phyloP scores from a whole-genome alignment of 169 alveolate species.

The Amoebophrya sp. region DNA sequence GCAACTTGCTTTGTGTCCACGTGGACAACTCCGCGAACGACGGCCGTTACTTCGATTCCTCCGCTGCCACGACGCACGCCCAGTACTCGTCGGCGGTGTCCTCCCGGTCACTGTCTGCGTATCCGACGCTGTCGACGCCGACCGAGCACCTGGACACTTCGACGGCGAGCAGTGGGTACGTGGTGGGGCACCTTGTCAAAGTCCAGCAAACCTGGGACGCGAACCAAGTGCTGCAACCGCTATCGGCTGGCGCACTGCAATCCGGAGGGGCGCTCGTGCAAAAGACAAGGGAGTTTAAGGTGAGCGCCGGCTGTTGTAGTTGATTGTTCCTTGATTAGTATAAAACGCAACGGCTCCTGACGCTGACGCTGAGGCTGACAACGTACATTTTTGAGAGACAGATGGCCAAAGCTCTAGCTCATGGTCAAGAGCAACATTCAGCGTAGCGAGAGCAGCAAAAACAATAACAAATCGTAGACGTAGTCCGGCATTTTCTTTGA shows the following conservation, averaged over 20 bases:
- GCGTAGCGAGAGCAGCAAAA: too few relatives aligned
- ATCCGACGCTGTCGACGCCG: not conserved
- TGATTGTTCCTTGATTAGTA: too few relatives aligned
- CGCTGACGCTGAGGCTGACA: too few relatives aligned
- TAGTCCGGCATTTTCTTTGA: too few relatives aligned
- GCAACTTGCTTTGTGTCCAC: not conserved
- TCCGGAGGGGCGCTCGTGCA: not conserved
- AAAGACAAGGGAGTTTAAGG: not conserved
- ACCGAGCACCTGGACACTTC: not conserved
- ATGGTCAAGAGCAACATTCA: too few relatives aligned
- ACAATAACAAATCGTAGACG: too few relatives aligned
- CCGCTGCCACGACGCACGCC: not conserved
- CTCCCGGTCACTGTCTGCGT: not conserved
- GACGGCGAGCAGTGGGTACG: not conserved
- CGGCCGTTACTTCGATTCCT: not conserved
- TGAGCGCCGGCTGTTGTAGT: too few relatives aligned
- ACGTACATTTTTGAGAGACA: too few relatives aligned
- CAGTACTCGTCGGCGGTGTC: not conserved
- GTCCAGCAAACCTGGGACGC: not conserved
- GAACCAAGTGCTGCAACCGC: not conserved
- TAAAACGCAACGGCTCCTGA: too few relatives aligned
- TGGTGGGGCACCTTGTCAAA: not conserved
- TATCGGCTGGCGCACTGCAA: not conserved
- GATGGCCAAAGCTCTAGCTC: too few relatives aligned
- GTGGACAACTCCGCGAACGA: not conserved